These are phyloP conservation scores for Dissoconium aciculare DNA, from an alignment of 2,329 filamentous ascomycete species.

Conservation along the genomic window DNA sequence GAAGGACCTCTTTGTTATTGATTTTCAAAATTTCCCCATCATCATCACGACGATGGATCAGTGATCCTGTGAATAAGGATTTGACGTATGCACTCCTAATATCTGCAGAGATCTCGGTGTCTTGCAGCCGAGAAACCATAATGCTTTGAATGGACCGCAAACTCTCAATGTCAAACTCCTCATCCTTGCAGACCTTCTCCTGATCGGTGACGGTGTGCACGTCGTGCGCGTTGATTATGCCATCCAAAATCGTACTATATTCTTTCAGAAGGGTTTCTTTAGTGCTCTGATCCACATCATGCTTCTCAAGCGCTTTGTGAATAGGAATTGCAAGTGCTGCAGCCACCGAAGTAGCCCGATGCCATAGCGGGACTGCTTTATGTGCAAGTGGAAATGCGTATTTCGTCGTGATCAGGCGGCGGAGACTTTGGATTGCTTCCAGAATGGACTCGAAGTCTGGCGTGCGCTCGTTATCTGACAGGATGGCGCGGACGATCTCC, in stretches of 20 bases:
- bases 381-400: conserved; percentile 62
- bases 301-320: conserved; percentile 35
- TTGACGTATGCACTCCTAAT: conserved; percentile 56
- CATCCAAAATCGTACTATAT: conserved; percentile 23
- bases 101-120: conserved; percentile 47
- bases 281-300: too few species aligned
- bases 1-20: too few species aligned
- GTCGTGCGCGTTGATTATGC: conserved; percentile 26
- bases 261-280: too few species aligned
- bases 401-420: conserved; percentile 58
- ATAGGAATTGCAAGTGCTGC: conserved; percentile 53
- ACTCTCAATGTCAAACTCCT: conserved; percentile 64
- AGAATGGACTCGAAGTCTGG: conserved; percentile 54
- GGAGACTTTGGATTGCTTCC: conserved; percentile 50
- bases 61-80: conserved; percentile 65
- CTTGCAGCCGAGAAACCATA: conserved; percentile 59
- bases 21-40: conserved; percentile 45
- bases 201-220: conserved; percentile 18
- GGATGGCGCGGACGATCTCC: conserved; percentile 43
- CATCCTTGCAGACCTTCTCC: conserved; percentile 45
- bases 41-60: conserved; percentile 56
- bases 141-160: conserved; percentile 56
- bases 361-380: conserved; percentile 61
- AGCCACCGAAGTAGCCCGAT: conserved; percentile 56
- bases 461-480: conserved; percentile 46